These are phyloP conservation scores for Penicillium sclerotigenum DNA, from an alignment of 2,329 filamentous ascomycete genomes.

Conservation along the genomic window DNA sequence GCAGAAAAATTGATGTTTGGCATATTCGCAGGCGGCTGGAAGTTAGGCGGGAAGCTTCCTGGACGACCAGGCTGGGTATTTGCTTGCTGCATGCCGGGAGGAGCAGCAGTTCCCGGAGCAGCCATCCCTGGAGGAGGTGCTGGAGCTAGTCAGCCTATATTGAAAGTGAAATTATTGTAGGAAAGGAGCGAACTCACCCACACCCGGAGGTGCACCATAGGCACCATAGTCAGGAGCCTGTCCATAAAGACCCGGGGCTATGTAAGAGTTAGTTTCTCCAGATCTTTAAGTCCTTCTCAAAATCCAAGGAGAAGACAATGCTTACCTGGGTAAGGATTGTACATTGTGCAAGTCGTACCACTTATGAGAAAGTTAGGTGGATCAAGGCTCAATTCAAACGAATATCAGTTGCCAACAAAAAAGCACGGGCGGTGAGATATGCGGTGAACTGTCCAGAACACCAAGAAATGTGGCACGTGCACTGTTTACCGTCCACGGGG, in stretches of 20 bases:
- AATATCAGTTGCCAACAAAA: not conserved
- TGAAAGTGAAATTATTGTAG: conserved; percentile 3
- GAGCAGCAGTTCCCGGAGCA: conserved; percentile 72
- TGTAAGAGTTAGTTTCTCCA: conserved; percentile 10
- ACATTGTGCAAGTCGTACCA: conserved; percentile 33
- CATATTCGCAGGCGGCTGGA: conserved; percentile 86
- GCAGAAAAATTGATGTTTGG: conserved; percentile 98
- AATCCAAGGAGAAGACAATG: not conserved
- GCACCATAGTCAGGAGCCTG: conserved; percentile 69
- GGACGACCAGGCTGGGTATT: conserved; percentile 74
- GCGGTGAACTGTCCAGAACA: not conserved
- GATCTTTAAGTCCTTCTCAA: not conserved
- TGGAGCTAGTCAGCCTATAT: conserved; percentile 35
- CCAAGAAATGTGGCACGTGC: not conserved
- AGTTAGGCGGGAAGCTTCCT: conserved; percentile 74
- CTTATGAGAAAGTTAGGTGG: not conserved
- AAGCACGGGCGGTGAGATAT: not conserved
- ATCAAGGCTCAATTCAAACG: conserved; percentile 3
- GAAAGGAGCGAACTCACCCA: conserved; percentile 58
- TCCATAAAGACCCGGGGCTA: conserved; percentile 60
- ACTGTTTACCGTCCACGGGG: not conserved
- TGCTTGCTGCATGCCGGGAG: conserved; percentile 73
- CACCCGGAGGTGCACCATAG: conserved; percentile 74
- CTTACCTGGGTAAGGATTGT: conserved; percentile 46
- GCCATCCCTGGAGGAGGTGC: conserved; percentile 77